Base-by-base conservation (phyloP, 2,329 filamentous ascomycete species). In the Clarireedia homoeocarpa region DNA sequence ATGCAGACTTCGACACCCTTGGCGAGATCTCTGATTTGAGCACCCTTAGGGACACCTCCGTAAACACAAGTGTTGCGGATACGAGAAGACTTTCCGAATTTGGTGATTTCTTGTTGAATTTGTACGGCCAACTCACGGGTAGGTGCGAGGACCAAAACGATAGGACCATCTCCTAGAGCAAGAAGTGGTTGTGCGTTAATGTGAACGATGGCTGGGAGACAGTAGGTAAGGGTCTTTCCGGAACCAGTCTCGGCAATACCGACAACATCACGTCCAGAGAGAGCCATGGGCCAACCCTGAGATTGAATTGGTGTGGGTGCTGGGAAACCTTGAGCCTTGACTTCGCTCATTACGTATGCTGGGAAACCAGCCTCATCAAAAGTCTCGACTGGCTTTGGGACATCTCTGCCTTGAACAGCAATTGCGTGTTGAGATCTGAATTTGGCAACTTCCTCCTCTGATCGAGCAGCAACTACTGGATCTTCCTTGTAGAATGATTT, bases 401-500 rank as follows among this genome's bases (percentile, higher is more conserved):
- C 85, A 63, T 94, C 82, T 59, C 2, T 34, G 61, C 94, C 94
- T 66, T 86, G 79, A 55, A 97, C 80, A 47, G 90, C 82, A 73
- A 99, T 96, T 69, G 89, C 80, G 68, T 94, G 84, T 69, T 89
- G 83, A 69, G 83, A 84, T 70, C 94, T 88, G 80, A 96, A 99
- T 55, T 85, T 88, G 27, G 91, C 87, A 57, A 99, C 88, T 61
- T 97, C 92, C 56, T 82, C 82, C 44, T 82, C 72, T 12, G 89
- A 84, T 69, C 94, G 89, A 67, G 74, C 78, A 60, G 84, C 74
- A 59, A 99, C 92, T 58, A 83, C 83, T 34, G 86, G 80, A 70
- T 94, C 85, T 75, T 97, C 94, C 78, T 97, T 96, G 83, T 99
- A 99, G 77, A 99, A 99, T 7, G 89, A 91, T 77, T 99, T 99